Evolutionary conservation across 163 green algal species (phyloP).

Genomic region (Prototheca cutis): DNA sequence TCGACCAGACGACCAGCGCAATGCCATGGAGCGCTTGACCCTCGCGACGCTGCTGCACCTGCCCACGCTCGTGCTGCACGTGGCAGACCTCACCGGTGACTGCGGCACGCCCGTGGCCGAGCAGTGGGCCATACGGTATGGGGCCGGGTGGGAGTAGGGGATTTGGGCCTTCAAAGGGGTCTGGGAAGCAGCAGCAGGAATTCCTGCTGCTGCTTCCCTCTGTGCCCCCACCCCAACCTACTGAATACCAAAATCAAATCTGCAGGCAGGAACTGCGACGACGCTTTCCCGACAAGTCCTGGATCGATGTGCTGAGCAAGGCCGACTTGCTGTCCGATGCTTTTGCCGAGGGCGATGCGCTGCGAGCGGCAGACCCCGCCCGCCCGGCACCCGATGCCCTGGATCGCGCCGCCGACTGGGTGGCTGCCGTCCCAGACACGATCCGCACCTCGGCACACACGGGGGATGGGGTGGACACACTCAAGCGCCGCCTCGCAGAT

Average conservation of each 20-base stretch:
- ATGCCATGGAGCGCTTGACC: slow-evolving; percentile 92
- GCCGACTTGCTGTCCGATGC: slow-evolving; percentile 66
- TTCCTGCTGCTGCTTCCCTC: too few species aligned
- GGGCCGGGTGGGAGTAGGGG: neutral
- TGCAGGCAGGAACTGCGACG: slow-evolving; percentile 39
- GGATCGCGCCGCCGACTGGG: slow-evolving; percentile 26
- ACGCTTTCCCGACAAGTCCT: slow-evolving; percentile 67
- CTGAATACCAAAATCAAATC: too few species aligned
- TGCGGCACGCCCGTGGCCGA: slow-evolving; percentile 76
- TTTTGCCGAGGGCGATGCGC: slow-evolving; percentile 27
- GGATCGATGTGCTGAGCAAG: slow-evolving; percentile 92
- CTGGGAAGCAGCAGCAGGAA: too few species aligned
- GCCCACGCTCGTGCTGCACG: slow-evolving; percentile 83
- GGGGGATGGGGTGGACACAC: slow-evolving; percentile 44
- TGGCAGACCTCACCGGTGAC: slow-evolving; percentile 83
- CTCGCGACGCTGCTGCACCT: slow-evolving; percentile 82
- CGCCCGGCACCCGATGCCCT: neutral
- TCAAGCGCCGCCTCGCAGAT: slow-evolving; percentile 29
- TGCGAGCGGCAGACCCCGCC: neutral
- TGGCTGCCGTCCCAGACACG: slow-evolving; percentile 34
- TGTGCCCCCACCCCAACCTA: too few species aligned
- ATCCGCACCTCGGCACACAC: slow-evolving; percentile 60
- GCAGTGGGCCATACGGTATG: slow-evolving; percentile 61
- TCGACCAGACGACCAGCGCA: slow-evolving; percentile 72
- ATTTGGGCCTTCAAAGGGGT: too few species aligned